Percentiles rank a stretch among this genome's conserved stretches.
Conservation (phyloP, 2,329 filamentous ascomycete species). For the Shiraia bambusicola region DNA sequence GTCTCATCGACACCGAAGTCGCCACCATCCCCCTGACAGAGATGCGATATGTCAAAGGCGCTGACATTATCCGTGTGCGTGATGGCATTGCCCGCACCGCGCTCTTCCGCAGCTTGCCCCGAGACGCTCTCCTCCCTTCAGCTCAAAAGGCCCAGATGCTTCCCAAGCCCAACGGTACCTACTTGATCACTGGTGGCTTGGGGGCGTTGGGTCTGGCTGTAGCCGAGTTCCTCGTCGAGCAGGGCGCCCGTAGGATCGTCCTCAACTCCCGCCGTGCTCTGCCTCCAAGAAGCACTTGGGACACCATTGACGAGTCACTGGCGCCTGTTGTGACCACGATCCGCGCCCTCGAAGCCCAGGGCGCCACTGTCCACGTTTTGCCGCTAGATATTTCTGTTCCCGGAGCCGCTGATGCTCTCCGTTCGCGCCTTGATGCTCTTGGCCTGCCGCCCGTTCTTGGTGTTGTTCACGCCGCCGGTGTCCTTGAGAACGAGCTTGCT, state of each 20-base stretch:
- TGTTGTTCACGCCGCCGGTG: slow-evolving; percentile 47
- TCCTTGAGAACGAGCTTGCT: slow-evolving; percentile 43
- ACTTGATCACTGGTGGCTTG: slow-evolving; percentile 9
- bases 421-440: slow-evolving; percentile 31
- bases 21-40: slow-evolving; percentile 37
- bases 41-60: slow-evolving; percentile 41
- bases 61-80: slow-evolving; percentile 4
- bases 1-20: slow-evolving; percentile 26
- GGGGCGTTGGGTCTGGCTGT: slow-evolving; percentile 42
- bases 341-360: slow-evolving; percentile 18
- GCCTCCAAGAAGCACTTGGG: slow-evolving; percentile 40
- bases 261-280: slow-evolving; percentile 44
- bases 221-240: slow-evolving; percentile 41
- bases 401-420: slow-evolving; percentile 23
- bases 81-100: slow-evolving; percentile 8
- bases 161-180: slow-evolving; percentile 8
- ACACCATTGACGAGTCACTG: slow-evolving; percentile 8
- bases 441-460: slow-evolving; percentile 45
- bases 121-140: slow-evolving; percentile 2
- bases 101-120: slow-evolving; percentile 7
- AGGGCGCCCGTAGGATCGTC: slow-evolving; percentile 47
- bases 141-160: slow-evolving; percentile 4
- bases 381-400: slow-evolving; percentile 40
- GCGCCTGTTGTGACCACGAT: slow-evolving; percentile 14
- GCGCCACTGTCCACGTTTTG: slow-evolving; percentile 39